Percentiles rank a stretch among this genome's conserved stretches.
Conservation (phyloP, 1,139 yeast genomes). For the Lodderomyces oxycetoniae region DNA sequence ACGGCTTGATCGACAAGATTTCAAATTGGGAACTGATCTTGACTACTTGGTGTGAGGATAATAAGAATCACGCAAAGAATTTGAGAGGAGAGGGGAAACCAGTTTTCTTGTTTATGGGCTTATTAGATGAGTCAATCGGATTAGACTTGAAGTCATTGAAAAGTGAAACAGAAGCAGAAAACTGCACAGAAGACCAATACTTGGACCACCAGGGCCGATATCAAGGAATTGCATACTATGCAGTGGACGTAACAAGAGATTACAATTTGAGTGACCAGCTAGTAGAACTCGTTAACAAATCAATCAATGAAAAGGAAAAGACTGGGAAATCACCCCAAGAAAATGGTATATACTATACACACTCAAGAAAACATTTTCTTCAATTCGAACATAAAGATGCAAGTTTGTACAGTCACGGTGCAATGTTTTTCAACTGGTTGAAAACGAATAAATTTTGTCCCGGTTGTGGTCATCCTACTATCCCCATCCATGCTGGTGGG, state of each 20-base stretch:
- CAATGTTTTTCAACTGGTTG: constrained; percentile 85
- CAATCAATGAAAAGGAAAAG: constrained; percentile 11
- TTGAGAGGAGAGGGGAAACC: constrained; percentile 35
- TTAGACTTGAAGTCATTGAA: constrained; percentile 28
- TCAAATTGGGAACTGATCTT: constrained; percentile 24
- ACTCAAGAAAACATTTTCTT: constrained; percentile 34
- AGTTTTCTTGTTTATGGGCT: constrained; percentile 59
- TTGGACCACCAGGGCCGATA: constrained; percentile 47
- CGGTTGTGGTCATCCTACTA: constrained; percentile 73
- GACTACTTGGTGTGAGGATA: constrained; percentile 27
- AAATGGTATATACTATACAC: constrained; percentile 24
- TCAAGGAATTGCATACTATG: constrained; percentile 72
- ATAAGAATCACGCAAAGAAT: constrained; percentile 31
- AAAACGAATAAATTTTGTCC: constrained; percentile 74
- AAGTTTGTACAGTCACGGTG: constrained; percentile 71
- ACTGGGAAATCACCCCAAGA: constrained; percentile 14
- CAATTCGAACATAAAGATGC: constrained; percentile 47
- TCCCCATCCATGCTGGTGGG: constrained; percentile 79
- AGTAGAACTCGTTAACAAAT: constrained; percentile 16
- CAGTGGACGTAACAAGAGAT: constrained; percentile 55
- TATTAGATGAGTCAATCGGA: constrained; percentile 53
- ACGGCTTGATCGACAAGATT: constrained; percentile 14
- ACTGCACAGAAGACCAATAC: constrained; percentile 24
- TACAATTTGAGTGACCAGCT: constrained; percentile 23
- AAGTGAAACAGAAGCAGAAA: constrained; percentile 16